A percentile compares a stretch with the other conserved stretches of the same genome.
These are phyloP conservation scores for Acanthamoeba triangularis DNA, from an alignment of 208 protist genomes.

Conservation along the genomic window DNA sequence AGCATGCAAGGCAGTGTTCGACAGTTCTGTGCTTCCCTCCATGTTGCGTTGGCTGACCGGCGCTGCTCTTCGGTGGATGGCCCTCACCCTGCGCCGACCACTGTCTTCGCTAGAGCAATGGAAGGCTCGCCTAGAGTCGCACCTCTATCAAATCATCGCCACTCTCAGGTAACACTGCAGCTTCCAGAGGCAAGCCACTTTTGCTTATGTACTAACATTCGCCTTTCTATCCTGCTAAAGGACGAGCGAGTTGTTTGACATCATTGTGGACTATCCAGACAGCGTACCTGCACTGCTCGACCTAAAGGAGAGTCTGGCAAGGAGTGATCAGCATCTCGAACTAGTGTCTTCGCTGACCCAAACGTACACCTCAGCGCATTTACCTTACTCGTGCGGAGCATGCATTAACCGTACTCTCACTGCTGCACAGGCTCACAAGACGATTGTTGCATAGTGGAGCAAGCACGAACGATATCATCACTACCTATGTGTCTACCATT, in stretches of 20 bases:
- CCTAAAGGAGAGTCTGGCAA: conserved; percentile 38
- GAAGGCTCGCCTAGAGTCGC: conserved; percentile 11
- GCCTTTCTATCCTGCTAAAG: background rate
- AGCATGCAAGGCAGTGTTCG: conserved; percentile 34
- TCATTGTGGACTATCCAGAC: conserved; percentile 67
- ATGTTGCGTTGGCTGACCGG: conserved; percentile 24
- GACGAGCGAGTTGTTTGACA: conserved; percentile 51
- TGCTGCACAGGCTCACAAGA: background rate
- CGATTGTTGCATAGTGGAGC: conserved; percentile 62
- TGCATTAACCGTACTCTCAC: background rate
- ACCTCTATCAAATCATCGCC: conserved; percentile 35
- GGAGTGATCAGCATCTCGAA: conserved; percentile 49
- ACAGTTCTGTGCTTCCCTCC: conserved; percentile 22
- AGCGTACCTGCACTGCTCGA: conserved; percentile 54
- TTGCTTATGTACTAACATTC: background rate
- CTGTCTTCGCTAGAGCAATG: background rate
- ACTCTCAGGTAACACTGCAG: background rate
- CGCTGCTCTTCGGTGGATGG: conserved; percentile 30
- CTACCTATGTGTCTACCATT: conserved; percentile 62
- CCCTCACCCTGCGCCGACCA: background rate
- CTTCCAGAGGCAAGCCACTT: background rate
- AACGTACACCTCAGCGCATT: background rate
- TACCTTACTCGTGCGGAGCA: background rate
- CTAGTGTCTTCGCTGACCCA: conserved; percentile 20
- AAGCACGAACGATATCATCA: conserved; percentile 51